These are phyloP conservation scores for Ensete glaucum DNA, from an alignment of 176 grass and related monocot genomes.

Conservation along the genomic window DNA sequence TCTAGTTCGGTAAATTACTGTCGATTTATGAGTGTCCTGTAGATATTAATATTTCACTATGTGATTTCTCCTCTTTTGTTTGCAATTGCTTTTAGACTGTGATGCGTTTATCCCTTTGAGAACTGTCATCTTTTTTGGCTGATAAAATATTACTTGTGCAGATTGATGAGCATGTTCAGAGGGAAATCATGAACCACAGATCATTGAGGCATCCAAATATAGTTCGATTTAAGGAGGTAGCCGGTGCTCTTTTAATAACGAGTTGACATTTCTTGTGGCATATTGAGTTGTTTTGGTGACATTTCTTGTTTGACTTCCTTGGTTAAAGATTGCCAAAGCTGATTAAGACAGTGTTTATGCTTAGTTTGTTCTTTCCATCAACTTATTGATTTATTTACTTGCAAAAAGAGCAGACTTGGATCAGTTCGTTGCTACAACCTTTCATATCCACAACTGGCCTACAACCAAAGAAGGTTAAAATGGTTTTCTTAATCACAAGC, in stretches of 20 bases:
- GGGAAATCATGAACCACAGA: slow-evolving; percentile 85
- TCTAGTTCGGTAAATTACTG: too few species aligned
- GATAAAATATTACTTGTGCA: not conserved
- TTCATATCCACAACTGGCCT: too few species aligned
- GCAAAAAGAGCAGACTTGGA: too few species aligned
- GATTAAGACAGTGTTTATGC: too few species aligned
- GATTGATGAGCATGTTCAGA: slow-evolving; percentile 89
- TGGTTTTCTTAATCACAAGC: too few species aligned
- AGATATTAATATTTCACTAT: too few species aligned
- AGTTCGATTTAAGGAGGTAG: slow-evolving; percentile 79
- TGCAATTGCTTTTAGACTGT: slow-evolving; percentile 1
- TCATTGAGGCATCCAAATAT: slow-evolving; percentile 80
- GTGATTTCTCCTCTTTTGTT: not conserved
- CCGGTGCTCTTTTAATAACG: not conserved
- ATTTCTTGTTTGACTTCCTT: not conserved
- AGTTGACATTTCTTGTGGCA: not conserved
- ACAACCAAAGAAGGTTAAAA: too few species aligned
- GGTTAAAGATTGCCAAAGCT: not conserved
- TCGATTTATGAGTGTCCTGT: too few species aligned
- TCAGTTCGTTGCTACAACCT: too few species aligned
- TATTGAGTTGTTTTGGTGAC: not conserved
- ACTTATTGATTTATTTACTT: too few species aligned
- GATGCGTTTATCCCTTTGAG: not conserved
- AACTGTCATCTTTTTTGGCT: not conserved
- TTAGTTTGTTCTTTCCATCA: too few species aligned